Evolutionary conservation across 257 asterid genomes (phyloP), one percentile per base, ranked within the genome.

Genomic region (Cinchona pubescens): DNA sequence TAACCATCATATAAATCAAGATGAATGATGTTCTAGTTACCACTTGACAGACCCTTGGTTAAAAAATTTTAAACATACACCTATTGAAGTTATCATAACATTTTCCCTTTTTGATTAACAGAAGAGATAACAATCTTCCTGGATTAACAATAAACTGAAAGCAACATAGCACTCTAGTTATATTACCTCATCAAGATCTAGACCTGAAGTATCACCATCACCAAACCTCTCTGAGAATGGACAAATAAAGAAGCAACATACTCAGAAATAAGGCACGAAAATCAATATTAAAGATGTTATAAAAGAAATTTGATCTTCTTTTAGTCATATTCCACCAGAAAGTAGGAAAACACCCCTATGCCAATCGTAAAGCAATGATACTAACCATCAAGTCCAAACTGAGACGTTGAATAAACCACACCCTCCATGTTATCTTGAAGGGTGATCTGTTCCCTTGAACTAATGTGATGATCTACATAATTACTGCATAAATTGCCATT

Each of bases 381-480:
- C 97, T 75, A 78, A 95, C 99, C 99, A 83, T 95, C 99, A 77
- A 92, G 81, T 65, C 99, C 99, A 90, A 95, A 95, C 83, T 90
- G 90, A 73, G 97, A 87, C 11, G 97, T 87, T 72, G 99, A 90
- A 83, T 90, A 91, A 82, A 87, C 76, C 64, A 86, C 94, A 3
- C 97, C 92, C 81, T 87, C 97, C 92, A 91, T 75, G 81, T 86
- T 84, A 86, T 95, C 99, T 83, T 95, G 99, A 70, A 95, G 96
- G 30, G 99, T 95, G 64, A 95, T 95, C 87, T 95, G 99, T 75
- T 95, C 99, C 89, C 94, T 91, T 74, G 98, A 91, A 87, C 99
- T 92, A 74, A 92, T 83, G 82, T 92, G 99, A 88, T 92, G 96
- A 86, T 92, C 99, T 29, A 91, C 96, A 83, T 81, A 92, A 83